Base-by-base conservation (phyloP, 345 rosid genomes). In the Turritis glabra region DNA sequence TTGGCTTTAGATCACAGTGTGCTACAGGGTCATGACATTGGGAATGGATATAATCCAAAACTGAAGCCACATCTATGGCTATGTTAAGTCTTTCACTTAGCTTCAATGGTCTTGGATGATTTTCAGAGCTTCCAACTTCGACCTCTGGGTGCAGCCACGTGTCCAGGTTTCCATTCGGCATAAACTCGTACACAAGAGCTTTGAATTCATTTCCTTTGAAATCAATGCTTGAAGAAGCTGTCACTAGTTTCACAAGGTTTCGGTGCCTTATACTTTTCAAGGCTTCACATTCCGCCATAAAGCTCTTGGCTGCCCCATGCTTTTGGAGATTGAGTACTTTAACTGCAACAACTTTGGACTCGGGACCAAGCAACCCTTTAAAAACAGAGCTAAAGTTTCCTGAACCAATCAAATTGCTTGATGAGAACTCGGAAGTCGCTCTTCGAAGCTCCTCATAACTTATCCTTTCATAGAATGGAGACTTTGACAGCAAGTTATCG, bases 211-310 rank as follows among this genome's bases (percentile, higher is more conserved):
- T 80, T 50, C 87, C 82, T 13, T 75, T 33, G 27, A 50, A 58
- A 52, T 87, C 87, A 8, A 84, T 43, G 63, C 87, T 85, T 4
- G 84, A 78, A 61, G 89, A 87, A 37, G 71, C 80, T 21, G 86
- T 80, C 26, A 85, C 47, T 4, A 85, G 40, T 38, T 68, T 68
- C 72, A 85, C 72, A 9, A 85, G 82, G 64, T 85, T 87, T 25
- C 87, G 50, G 37, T 84, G 91, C 52, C 87, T 82, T 15, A 78
- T 68, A 40, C 61, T 37, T 40, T 40, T 68, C 33, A 84, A 71
- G 2, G 82, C 78, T 56, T 82, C 61, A 43, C 88, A 86, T 52
- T 86, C 90, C 4, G 80, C 70, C 19, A 60, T 37, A 61, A 81
- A 86, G 74, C 90, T 84, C 69, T 75, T 83, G 3, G 65, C 55